Evolutionary conservation across 1,284 basidiomycete genomes (phyloP).

Genomic region (Amylostereum chailletii): DNA sequence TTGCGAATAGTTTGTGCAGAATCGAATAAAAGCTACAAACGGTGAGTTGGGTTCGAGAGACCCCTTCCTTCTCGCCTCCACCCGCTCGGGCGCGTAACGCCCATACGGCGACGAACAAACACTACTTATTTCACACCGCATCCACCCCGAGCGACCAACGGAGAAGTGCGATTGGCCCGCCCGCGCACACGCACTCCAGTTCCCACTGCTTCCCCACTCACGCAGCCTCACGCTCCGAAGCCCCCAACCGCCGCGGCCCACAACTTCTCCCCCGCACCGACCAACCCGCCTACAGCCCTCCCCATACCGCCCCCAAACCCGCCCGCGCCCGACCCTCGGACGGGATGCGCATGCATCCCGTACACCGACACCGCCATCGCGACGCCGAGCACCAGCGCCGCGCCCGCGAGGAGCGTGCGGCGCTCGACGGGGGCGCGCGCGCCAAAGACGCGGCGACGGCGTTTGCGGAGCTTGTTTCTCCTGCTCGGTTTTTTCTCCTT

Average conservation of each 20-base stretch:
- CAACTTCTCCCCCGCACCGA: conserved; percentile 29
- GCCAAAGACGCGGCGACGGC: conserved; percentile 13
- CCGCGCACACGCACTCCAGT: too few species aligned
- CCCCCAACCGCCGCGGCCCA: conserved; percentile 11
- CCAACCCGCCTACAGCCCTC: conserved; percentile 27
- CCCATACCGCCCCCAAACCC: conserved; percentile 12
- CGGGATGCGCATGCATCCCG: conserved; percentile 23
- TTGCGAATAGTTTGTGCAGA: too few species aligned
- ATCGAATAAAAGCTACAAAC: too few species aligned
- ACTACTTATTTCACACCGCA: too few species aligned
- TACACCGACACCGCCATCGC: conserved; percentile 61
- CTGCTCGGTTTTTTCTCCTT: conserved; percentile 11
- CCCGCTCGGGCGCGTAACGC: too few species aligned
- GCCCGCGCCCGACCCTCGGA: conserved; percentile 1
- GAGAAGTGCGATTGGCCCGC: too few species aligned
- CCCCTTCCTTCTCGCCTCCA: too few species aligned
- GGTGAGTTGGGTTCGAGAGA: too few species aligned
- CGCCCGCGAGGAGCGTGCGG: conserved; percentile 48
- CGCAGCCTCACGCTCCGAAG: background rate
- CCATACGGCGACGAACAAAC: too few species aligned
- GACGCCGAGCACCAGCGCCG: conserved; percentile 56
- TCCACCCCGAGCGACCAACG: too few species aligned
- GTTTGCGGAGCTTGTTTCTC: conserved; percentile 20
- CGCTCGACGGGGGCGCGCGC: conserved; percentile 24
- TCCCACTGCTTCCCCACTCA: too few species aligned